phyloP scores from a whole-genome alignment of 306 rosid species.

The Chamaecrista fasciculata region DNA sequence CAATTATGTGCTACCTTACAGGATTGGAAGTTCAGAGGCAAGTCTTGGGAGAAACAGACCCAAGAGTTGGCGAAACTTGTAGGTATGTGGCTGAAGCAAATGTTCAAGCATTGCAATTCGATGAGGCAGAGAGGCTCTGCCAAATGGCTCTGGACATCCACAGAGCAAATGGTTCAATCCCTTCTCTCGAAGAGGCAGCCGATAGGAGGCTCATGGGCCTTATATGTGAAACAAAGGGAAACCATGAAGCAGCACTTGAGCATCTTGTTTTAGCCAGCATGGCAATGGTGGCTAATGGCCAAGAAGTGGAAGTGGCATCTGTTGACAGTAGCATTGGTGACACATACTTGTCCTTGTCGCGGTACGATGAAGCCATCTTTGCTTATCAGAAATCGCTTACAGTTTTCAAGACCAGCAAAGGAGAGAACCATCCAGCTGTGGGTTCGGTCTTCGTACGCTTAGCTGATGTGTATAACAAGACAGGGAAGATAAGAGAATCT shows the following conservation, averaged over 20 bases:
- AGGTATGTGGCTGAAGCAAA: constrained; percentile 93
- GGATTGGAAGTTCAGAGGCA: constrained; percentile 80
- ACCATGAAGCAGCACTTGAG: constrained; percentile 88
- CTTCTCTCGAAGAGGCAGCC: constrained; percentile 85
- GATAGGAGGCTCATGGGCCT: constrained; percentile 97
- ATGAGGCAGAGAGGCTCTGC: constrained; percentile 80
- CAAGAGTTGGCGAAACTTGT: constrained; percentile 85
- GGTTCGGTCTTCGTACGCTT: constrained; percentile 75
- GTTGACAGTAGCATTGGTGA: constrained; percentile 95
- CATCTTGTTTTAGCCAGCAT: constrained; percentile 89
- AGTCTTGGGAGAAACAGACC: constrained; percentile 78
- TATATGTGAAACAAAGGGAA: constrained; percentile 84
- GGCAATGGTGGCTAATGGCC: constrained; percentile 87
- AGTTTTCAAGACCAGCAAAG: constrained; percentile 75
- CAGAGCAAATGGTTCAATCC: constrained; percentile 57
- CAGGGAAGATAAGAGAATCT: constrained; percentile 79
- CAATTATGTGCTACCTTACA: constrained; percentile 62
- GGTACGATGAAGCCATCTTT: constrained; percentile 77
- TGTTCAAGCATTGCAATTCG: constrained; percentile 81
- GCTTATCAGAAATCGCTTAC: constrained; percentile 84
- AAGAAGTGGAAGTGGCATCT: constrained; percentile 79
- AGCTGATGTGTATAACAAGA: constrained; percentile 77
- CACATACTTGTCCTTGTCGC: constrained; percentile 69
- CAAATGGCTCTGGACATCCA: constrained; percentile 86
- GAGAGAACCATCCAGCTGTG: constrained; percentile 89